A percentile compares a stretch with the other conserved stretches of the same genome.
Evolutionary conservation across 139 green algal genomes (phyloP).

Genomic region (Chlorella sorokiniana): DNA sequence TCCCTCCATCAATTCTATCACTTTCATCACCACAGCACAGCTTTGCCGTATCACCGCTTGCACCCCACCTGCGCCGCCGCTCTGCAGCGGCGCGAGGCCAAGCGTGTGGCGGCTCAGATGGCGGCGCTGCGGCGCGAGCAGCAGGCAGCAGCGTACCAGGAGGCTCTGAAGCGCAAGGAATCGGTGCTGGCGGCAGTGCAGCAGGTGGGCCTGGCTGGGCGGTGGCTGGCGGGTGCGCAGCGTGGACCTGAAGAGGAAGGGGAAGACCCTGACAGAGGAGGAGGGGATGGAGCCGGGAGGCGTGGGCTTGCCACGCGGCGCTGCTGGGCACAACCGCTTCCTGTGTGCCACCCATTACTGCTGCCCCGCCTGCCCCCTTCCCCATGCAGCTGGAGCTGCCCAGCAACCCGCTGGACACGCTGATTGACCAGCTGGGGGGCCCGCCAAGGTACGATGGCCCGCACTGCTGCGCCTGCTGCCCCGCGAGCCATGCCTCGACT

Average conservation of each 20-base stretch:
- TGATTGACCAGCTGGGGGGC: slow-evolving; percentile 84
- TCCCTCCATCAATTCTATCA: no score
- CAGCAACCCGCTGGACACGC: slow-evolving; percentile 85
- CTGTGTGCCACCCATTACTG: no score
- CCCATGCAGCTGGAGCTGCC: slow-evolving; percentile 63
- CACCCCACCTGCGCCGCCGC: neutral
- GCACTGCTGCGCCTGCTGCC: no score
- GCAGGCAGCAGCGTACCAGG: neutral
- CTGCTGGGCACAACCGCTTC: no score
- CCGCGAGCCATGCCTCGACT: no score
- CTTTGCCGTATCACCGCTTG: no score
- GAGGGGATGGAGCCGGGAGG: no score
- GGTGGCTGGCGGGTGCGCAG: no score
- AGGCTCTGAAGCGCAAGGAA: slow-evolving; percentile 33
- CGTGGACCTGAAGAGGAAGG: no score
- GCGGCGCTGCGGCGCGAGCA: neutral
- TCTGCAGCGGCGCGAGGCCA: neutral
- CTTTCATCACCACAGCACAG: no score
- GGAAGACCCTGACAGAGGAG: no score
- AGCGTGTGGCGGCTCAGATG: neutral
- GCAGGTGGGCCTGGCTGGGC: neutral
- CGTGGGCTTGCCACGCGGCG: no score
- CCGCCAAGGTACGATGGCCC: neutral
- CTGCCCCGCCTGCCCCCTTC: neutral
- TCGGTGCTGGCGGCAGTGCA: slow-evolving; percentile 20